Evolutionary conservation across 2,329 filamentous ascomycete species (phyloP), one percentile per base, ranked within the genome.

Genomic region (Emergomyces orientalis): DNA sequence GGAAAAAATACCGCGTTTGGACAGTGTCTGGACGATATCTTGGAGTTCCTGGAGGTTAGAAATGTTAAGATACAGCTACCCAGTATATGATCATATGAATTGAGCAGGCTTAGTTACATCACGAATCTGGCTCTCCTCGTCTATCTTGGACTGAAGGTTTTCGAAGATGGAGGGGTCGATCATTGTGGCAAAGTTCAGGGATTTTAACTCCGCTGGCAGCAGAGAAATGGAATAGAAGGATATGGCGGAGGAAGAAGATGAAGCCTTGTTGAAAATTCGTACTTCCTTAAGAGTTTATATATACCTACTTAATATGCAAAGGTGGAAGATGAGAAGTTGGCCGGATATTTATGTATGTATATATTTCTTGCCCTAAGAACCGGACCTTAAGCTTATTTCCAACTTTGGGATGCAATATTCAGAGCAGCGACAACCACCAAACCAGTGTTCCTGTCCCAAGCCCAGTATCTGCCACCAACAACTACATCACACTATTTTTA

Each of bases 141-240:
- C 94, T 70, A 97, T 90, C 75, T 92, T 92, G 64, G 84, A 80
- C 77, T 97, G 93, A 65, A 99, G 86, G 69, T 88, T 84, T 72
- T 91, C 86, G 76, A 97, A 97, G 74, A 97, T 90, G 67, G 84
- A 82, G 64, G 90, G 88, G 74, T 95, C 88, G 71, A 94, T 86
- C 82, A 88, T 85, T 63, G 77, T 78, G 60, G 75, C 58, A 41
- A 19, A 34, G 3, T 19, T 2, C 7, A 2, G 30, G 27, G 27
- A 37, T n/a, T n/a, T 22, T 34, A 1, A 51, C 13, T 25, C 8
- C 9, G 4, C 13, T 27, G 22, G 25, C 25, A 51, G 17, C 8
- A 51, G 14, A 32, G 25, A 32, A 52, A 2, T 19, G 4, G 5
- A 32, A 2, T n/a, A 7, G 19, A 30, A 5, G n/a, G n/a, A n/a